phyloP scores from a whole-genome alignment of 202 grass and related monocot genomes.

The Sporobolus alterniflorus region DNA sequence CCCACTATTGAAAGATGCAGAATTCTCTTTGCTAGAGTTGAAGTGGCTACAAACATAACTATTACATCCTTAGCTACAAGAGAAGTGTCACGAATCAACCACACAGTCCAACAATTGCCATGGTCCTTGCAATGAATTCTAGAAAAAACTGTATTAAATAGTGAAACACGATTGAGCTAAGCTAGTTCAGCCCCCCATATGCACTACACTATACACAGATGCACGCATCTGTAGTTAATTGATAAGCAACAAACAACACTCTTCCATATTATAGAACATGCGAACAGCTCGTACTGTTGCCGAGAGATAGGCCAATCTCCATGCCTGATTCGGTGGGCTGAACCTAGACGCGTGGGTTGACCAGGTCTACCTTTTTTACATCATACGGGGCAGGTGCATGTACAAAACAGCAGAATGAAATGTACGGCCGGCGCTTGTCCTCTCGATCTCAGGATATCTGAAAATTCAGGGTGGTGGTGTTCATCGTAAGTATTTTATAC shows the following conservation, averaged over 20 bases:
- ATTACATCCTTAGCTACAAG: too few species aligned
- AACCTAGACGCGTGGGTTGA: conserved; percentile 19
- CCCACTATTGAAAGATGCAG: too few species aligned
- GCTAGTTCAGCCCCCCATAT: too few species aligned
- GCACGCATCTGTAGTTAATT: not conserved
- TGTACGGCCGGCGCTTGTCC: not conserved
- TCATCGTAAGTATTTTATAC: too few species aligned
- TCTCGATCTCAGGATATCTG: not conserved
- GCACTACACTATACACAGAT: not conserved
- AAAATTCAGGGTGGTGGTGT: conserved; percentile 10
- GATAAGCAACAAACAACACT: not conserved
- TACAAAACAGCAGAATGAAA: not conserved
- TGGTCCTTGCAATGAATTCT: too few species aligned
- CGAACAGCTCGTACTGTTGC: not conserved
- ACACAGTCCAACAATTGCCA: too few species aligned
- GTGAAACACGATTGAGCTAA: not conserved
- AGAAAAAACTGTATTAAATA: not conserved
- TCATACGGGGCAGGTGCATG: not conserved
- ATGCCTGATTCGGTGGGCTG: conserved; percentile 8
- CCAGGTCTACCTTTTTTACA: not conserved
- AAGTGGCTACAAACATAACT: too few species aligned
- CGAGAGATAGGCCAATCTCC: conserved; percentile 9
- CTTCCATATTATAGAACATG: not conserved
- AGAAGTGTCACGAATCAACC: too few species aligned
- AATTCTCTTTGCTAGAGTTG: too few species aligned